Conservation (phyloP, 257 asterid species). For the Verbena officinalis region DNA sequence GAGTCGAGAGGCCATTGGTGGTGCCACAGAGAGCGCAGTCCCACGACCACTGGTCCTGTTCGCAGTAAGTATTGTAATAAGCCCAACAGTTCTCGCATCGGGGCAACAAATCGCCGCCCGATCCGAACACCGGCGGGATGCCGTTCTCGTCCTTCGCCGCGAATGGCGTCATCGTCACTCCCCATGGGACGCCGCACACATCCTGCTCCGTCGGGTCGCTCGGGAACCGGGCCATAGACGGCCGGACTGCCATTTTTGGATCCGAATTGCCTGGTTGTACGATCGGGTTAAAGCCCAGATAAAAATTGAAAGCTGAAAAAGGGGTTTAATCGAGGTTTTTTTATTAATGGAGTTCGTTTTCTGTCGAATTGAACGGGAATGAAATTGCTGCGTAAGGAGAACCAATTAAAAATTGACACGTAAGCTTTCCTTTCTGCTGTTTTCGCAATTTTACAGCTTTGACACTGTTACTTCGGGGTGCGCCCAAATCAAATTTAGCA, state of each 20-base stretch:
- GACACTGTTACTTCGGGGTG: no score
- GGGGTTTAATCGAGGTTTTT: constrained; percentile 35
- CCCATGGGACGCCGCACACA: constrained; percentile 89
- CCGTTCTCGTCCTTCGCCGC: constrained; percentile 87
- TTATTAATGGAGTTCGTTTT: constrained; percentile 4
- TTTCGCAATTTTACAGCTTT: background rate
- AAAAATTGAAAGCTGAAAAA: background rate
- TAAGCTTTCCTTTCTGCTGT: background rate
- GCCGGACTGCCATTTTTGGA: constrained; percentile 80
- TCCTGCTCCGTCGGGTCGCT: constrained; percentile 65
- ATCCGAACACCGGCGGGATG: constrained; percentile 83
- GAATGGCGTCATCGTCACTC: constrained; percentile 81
- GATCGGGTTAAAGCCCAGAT: constrained; percentile 6
- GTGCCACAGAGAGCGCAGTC: constrained; percentile 90
- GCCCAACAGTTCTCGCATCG: constrained; percentile 99
- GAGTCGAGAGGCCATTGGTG: constrained; percentile 75
- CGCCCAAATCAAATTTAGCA: no score
- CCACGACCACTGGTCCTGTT: constrained; percentile 98
- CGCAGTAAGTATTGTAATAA: constrained; percentile 86
- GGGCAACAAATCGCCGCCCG: constrained; percentile 77
- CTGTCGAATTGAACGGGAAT: constrained; percentile 13
- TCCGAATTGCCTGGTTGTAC: constrained; percentile 29
- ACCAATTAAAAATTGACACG: constrained; percentile 37
- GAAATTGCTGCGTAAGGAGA: constrained; percentile 7
- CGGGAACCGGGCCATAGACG: constrained; percentile 77